Percentiles rank a stretch among this genome's conserved stretches.
Evolutionary conservation across 2,329 filamentous ascomycete genomes (phyloP).

Genomic region (Aspergillus terreus): DNA sequence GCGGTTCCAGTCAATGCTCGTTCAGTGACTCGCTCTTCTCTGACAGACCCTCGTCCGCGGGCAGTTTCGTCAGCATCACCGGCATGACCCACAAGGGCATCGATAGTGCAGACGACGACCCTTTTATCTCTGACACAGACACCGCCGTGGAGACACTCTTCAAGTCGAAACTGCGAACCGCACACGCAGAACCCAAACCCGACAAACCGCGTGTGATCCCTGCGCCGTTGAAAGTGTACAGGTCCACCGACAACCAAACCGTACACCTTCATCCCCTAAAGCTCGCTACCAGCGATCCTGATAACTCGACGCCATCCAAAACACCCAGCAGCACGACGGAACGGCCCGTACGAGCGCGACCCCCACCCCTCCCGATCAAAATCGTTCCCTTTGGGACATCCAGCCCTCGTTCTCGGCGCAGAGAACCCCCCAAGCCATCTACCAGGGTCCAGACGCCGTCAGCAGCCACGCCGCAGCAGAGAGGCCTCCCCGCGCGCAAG

Average conservation of each 20-base stretch:
- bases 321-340: neutral
- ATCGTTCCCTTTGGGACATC: conserved; percentile 13
- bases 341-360: conserved; percentile 3
- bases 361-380: conserved; percentile 20
- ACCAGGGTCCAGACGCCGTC: neutral
- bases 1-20: conserved; percentile 1
- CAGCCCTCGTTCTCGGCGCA: neutral
- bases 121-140: conserved; percentile 21
- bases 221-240: conserved; percentile 24
- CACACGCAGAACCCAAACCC: neutral
- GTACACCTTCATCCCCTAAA: neutral
- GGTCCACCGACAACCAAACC: conserved; percentile 9
- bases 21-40: conserved; percentile 7
- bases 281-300: neutral
- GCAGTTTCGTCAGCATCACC: conserved; percentile 20
- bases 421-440: neutral
- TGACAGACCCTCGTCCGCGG: conserved; percentile 10
- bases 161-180: neutral
- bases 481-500: neutral
- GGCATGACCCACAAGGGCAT: conserved; percentile 26
- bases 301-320: neutral
- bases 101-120: conserved; percentile 17
- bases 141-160: neutral
- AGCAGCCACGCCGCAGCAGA: neutral
- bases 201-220: conserved; percentile 18